Base-by-base conservation (phyloP, 169 alveolate genomes). In the Cryptosporidium sp. region DNA sequence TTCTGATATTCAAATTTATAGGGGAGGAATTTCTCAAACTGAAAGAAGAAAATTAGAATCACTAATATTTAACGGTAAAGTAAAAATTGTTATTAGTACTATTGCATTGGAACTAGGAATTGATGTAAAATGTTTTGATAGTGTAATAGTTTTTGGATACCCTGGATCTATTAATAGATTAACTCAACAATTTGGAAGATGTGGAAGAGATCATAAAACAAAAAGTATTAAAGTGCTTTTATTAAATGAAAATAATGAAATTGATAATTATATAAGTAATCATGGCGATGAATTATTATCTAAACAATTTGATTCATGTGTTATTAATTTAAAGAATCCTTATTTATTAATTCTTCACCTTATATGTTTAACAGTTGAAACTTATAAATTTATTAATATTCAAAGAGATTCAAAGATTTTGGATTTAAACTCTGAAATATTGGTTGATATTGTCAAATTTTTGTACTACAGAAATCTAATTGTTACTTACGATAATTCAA, bases 91-190 rank as follows among this genome's bases (percentile, higher is more conserved):
- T 18, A 48, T 75, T 35, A 68, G 94, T 23, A 92, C 94, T n/a
- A 61, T 45, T 21, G 94, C 94, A 18, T 69, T 92, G 35, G 94
- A 92, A 37, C 89, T 92, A 18, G 94, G 94, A 23, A 91, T 92
- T 33, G 94, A 92, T 68, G 75, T 92, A 4, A 86, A 86, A 44
- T 65, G 42, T 16, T 65, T 92, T 58, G 94, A 92, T 68, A 42
- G 58, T 18, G 91, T 69, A 35, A 72, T 92, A 18, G 69, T 70
- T 33, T 60, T 85, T 72, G 94, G 94, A 45, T 92, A 61, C 61
- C 94, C 94, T 31, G 94, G 94, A 5, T 91, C 94, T 3, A 45
- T 85, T 33, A 70, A 68, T 53, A 70, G 92, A n/a, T 31, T 92
- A 14, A 56, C 52, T 21, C 94, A 92, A 69, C 94, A 91, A 23